These are phyloP conservation scores for Cryptococcus hybrid DNA, from an alignment of 1,284 basidiomycete species.

Conservation along the genomic window DNA sequence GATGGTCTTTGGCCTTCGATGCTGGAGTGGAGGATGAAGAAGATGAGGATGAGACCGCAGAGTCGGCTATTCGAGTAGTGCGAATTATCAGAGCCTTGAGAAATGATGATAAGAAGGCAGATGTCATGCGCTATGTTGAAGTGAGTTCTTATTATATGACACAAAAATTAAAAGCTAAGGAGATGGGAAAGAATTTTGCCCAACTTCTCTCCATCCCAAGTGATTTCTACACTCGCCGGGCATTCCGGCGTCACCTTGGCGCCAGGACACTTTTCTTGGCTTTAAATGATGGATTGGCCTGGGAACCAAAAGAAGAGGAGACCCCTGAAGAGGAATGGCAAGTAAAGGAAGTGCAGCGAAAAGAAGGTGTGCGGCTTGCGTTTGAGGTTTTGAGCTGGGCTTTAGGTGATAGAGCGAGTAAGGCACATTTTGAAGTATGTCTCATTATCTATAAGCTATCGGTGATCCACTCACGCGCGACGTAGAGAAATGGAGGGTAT, in stretches of 20 bases:
- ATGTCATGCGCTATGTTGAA: conserved; percentile 40
- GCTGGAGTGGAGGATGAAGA: conserved; percentile 8
- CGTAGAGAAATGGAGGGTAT: conserved; percentile 32
- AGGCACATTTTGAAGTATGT: conserved; percentile 31
- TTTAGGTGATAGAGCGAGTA: conserved; percentile 27
- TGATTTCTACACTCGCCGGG: conserved; percentile 17
- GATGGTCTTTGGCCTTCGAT: conserved; percentile 12
- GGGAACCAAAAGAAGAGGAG: conserved; percentile 9
- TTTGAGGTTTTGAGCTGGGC: conserved; percentile 42
- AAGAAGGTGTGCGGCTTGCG: conserved; percentile 37
- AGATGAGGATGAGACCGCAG: conserved; percentile 31
- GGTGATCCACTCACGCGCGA: conserved; percentile 4
- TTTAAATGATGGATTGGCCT: conserved; percentile 22
- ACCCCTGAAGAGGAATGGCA: conserved; percentile 29
- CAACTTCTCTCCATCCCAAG: conserved; percentile 30
- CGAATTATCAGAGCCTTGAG: conserved; percentile 25
- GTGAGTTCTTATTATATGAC: conserved; percentile 19
- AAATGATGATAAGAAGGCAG: conserved; percentile 8
- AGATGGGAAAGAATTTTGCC: conserved; percentile 29
- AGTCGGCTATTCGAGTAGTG: conserved; percentile 26
- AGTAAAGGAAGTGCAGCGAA: conserved; percentile 41
- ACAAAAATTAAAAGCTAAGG: neutral
- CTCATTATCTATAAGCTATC: neutral
- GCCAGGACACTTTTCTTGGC: conserved; percentile 25
- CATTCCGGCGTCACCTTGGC: conserved; percentile 34